Base-by-base conservation (phyloP, 2,329 filamentous ascomycete species). In the Penicillium sp. region DNA sequence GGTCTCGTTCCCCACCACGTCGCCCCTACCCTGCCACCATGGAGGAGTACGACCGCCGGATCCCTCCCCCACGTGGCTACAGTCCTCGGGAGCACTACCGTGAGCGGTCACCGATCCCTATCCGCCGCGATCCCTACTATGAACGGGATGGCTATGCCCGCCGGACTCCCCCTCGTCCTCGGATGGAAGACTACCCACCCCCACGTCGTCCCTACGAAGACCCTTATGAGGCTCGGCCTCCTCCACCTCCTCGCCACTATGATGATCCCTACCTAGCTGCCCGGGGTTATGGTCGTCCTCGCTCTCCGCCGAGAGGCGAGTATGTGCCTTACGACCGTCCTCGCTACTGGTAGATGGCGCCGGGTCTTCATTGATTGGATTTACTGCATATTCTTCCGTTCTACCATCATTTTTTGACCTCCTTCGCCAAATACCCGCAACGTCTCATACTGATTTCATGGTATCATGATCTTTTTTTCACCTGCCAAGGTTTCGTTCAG, bases 21-120 rank as follows among this genome's bases (percentile, higher is more conserved):
- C 83, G 89, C 61, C 82, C 83, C 57, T 82, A 82, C 56, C 85
- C 87, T 39, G 39, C 34, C 60, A 84, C 86, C 37, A 79, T 83
- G 60, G 90, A 93, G 70, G 89, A 94, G 67, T 92, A 94, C 72
- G 89, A 92, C 62, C 88, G 91, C 66, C 90, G 93, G 68, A 88
- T 88, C 43, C 89, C 90, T 58, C 85, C 85, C 55, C 87, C 86
- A 57, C 85, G 90, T 66, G 90, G 88, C 58, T 96, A 95, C 74
- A 95, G 89, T 74, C 92, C 92, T 60, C 88, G 89, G 62, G 86
- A 89, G 63, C 85, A 89, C 62, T 96, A 96, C 76, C 92, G 93
- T 72, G 91, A 95, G 70, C 87, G 92, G 67, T 93, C 90, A 69
- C 81, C 83, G 45, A 89, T 89, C 55, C 88, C 83, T 20, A 62